These are phyloP conservation scores for Calonectria pteridis DNA, from an alignment of 2,329 filamentous ascomycete species.

Conservation along the genomic window DNA sequence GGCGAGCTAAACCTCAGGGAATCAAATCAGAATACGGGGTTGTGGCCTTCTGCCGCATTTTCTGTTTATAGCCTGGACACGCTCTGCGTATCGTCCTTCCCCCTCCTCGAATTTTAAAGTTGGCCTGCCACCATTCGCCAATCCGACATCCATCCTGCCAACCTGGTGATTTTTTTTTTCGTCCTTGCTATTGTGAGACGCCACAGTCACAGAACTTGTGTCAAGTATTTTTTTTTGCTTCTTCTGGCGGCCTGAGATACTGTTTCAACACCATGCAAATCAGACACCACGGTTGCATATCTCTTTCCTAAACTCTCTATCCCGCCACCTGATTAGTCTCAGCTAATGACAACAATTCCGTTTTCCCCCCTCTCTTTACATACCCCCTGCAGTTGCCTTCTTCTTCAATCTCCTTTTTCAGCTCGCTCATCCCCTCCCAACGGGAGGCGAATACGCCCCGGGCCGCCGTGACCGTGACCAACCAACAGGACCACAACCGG, in stretches of 20 bases:
- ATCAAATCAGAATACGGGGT: slow-evolving; percentile 23
- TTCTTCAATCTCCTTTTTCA: background rate
- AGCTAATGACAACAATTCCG: background rate
- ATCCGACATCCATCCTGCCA: slow-evolving; percentile 24
- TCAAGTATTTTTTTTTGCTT: background rate
- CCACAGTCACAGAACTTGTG: slow-evolving; percentile 9
- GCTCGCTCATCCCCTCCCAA: background rate
- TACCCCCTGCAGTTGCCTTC: background rate
- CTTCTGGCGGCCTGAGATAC: background rate
- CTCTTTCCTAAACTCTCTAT: background rate
- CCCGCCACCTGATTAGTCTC: background rate
- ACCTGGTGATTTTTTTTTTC: slow-evolving; percentile 9
- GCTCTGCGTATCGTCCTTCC: background rate
- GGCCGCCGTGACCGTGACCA: background rate
- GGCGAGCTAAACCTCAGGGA: slow-evolving; percentile 25
- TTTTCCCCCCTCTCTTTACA: background rate
- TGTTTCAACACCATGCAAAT: background rate
- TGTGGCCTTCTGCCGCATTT: background rate
- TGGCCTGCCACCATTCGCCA: slow-evolving; percentile 30
- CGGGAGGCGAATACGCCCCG: slow-evolving; percentile 1
- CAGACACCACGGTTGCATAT: background rate
- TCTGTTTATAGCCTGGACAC: background rate
- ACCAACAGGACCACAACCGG: background rate
- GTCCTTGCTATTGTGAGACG: slow-evolving; percentile 3
- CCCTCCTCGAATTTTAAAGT: slow-evolving; percentile 33